These are phyloP conservation scores for Phytopythium helicoides DNA, from an alignment of 352 stramenopile genomes.

Conservation along the genomic window DNA sequence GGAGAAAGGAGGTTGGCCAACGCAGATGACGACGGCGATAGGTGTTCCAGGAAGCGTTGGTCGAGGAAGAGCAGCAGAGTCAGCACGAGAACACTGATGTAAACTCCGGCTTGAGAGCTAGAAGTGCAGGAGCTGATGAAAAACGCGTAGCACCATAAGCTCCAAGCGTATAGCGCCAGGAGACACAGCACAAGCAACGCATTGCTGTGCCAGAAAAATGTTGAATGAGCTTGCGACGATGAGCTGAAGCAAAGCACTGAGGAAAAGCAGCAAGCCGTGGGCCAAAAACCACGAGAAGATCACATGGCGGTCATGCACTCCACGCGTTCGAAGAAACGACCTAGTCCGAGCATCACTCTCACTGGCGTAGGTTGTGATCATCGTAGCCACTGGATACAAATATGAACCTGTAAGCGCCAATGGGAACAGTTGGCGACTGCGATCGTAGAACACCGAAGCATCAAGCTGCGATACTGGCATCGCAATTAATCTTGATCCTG, in stretches of 20 bases:
- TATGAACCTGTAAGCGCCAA: slow-evolving; percentile 29
- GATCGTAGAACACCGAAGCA: slow-evolving; percentile 35
- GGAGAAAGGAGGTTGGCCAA: slow-evolving; percentile 38
- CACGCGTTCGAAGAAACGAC: slow-evolving; percentile 33
- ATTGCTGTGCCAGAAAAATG: slow-evolving; percentile 31
- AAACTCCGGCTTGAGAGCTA: slow-evolving; percentile 26
- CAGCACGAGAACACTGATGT: slow-evolving; percentile 31
- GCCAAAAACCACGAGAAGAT: slow-evolving; percentile 42
- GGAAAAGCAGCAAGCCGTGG: slow-evolving; percentile 30
- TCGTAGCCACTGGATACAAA: slow-evolving; percentile 25
- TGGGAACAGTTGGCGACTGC: slow-evolving; percentile 19
- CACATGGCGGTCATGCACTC: slow-evolving; percentile 30
- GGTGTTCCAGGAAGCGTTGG: slow-evolving; percentile 14
- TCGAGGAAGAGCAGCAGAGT: slow-evolving; percentile 31
- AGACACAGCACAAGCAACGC: slow-evolving; percentile 24
- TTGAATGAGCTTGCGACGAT: slow-evolving; percentile 14
- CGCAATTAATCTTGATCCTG: slow-evolving; percentile 22
- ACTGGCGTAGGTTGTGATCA: slow-evolving; percentile 23
- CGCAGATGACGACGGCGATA: slow-evolving; percentile 20
- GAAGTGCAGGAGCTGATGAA: slow-evolving; percentile 36
- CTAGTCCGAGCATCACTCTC: slow-evolving; percentile 31
- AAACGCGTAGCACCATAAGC: slow-evolving; percentile 28
- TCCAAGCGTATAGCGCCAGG: slow-evolving; percentile 29
- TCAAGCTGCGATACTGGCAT: slow-evolving; percentile 26
- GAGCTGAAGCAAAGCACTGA: slow-evolving; percentile 29